These are phyloP conservation scores for Heimioporus punctisporus DNA, from an alignment of 1,284 basidiomycete species.

Conservation along the genomic window DNA sequence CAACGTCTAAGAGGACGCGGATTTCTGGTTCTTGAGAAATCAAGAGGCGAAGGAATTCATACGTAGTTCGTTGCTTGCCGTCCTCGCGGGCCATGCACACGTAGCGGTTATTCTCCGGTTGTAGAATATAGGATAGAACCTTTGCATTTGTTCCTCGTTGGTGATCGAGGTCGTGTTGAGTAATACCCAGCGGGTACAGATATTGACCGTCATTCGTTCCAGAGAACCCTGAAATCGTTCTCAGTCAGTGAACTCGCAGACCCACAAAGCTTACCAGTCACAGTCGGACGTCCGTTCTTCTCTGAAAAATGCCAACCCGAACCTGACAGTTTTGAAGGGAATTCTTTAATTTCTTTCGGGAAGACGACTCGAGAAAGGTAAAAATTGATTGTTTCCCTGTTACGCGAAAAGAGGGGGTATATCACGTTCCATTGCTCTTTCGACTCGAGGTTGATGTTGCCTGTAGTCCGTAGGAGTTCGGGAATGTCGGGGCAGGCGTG, in stretches of 20 bases:
- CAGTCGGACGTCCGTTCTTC: neutral
- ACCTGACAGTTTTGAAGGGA: conserved; percentile 43
- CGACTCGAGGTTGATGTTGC: conserved; percentile 29
- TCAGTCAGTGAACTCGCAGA: neutral
- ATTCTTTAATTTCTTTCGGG: conserved; percentile 39
- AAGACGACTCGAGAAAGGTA: conserved; percentile 36
- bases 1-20: neutral
- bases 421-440: conserved; percentile 34
- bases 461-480: conserved; percentile 14
- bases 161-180: conserved; percentile 3
- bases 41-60: neutral
- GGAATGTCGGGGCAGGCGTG: conserved; percentile 24
- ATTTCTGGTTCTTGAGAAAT: neutral
- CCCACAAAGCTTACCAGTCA: conserved; percentile 7
- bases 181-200: conserved; percentile 9
- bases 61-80: neutral
- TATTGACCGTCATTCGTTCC: conserved; percentile 18
- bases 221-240: conserved; percentile 13
- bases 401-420: conserved; percentile 37
- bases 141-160: neutral
- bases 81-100: neutral
- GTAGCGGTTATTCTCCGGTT: neutral
- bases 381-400: conserved; percentile 46
- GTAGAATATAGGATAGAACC: neutral
- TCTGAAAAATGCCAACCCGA: conserved; percentile 54